Evolutionary conservation across 495 filamentous ascomycete genomes (phyloP).

Genomic region (Penicillium parvum): DNA sequence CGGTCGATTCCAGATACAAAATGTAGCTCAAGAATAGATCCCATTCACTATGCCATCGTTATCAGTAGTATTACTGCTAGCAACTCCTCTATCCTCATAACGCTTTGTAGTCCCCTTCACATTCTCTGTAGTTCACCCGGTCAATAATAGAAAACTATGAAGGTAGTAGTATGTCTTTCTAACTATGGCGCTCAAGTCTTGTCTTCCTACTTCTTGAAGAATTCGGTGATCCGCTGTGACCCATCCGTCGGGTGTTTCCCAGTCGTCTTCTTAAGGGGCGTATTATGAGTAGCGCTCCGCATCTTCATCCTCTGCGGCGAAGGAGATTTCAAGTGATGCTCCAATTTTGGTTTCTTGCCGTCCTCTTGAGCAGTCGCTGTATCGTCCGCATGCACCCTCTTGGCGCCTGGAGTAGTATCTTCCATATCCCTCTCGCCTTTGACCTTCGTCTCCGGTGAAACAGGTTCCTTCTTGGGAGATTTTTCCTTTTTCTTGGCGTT

Average conservation of each 20-base stretch:
- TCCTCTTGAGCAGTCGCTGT: conserved; percentile 16
- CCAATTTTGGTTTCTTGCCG: conserved; percentile 28
- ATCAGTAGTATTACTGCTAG: too few relatives aligned
- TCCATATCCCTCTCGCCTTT: conserved; percentile 40
- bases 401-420: conserved; percentile 50
- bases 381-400: conserved; percentile 50
- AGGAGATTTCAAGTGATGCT: conserved; percentile 3
- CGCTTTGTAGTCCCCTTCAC: too few relatives aligned
- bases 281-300: conserved; percentile 40
- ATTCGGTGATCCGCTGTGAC: conserved; percentile 79
- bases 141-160: too few relatives aligned
- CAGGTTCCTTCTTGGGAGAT: conserved; percentile 9
- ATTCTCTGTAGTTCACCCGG: too few relatives aligned
- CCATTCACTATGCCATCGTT: too few relatives aligned
- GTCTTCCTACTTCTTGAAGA: conserved; percentile 67
- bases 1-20: too few relatives aligned
- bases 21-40: too few relatives aligned
- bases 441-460: conserved; percentile 10
- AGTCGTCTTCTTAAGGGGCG: conserved; percentile 42
- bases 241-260: conserved; percentile 51
- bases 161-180: too few relatives aligned
- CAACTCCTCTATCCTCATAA: too few relatives aligned
- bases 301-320: conserved; percentile 31
- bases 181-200: too few relatives aligned
- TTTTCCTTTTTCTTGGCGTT: conserved; percentile 44